Conservation (phyloP, 305 asterid genomes). For the Solanum chacoense region DNA sequence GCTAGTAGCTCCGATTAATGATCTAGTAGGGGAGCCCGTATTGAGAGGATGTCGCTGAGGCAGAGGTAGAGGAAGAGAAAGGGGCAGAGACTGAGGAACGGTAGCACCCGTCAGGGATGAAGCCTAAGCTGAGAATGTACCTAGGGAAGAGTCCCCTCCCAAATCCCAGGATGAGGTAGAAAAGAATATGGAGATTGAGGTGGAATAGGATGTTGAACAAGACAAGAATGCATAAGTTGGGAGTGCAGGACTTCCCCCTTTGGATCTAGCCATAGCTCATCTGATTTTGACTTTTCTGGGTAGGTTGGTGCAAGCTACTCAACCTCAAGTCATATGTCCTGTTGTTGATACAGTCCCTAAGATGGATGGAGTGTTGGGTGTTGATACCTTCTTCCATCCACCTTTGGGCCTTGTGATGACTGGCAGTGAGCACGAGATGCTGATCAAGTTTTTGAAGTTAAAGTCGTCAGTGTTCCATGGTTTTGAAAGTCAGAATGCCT, state of each 20-base stretch:
- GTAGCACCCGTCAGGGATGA: neutral
- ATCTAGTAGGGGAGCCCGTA: neutral
- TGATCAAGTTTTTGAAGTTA: neutral
- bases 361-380: neutral
- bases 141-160: neutral
- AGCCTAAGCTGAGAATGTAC: neutral
- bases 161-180: neutral
- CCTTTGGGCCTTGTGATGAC: too few species aligned
- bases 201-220: neutral
- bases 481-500: neutral
- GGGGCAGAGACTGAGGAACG: neutral
- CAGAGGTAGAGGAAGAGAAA: too few species aligned
- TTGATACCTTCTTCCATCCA: too few species aligned
- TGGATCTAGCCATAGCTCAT: neutral
- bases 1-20: neutral
- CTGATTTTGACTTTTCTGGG: neutral
- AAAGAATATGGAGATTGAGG: neutral
- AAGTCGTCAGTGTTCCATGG: neutral
- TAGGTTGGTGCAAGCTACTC: neutral
- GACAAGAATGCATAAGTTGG: neutral
- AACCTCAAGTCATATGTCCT: neutral
- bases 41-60: neutral
- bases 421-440: too few species aligned
- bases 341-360: neutral
- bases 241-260: neutral